phyloP scores from a whole-genome alignment of 768 basidiomycete species.

The Boletus rex-veris region DNA sequence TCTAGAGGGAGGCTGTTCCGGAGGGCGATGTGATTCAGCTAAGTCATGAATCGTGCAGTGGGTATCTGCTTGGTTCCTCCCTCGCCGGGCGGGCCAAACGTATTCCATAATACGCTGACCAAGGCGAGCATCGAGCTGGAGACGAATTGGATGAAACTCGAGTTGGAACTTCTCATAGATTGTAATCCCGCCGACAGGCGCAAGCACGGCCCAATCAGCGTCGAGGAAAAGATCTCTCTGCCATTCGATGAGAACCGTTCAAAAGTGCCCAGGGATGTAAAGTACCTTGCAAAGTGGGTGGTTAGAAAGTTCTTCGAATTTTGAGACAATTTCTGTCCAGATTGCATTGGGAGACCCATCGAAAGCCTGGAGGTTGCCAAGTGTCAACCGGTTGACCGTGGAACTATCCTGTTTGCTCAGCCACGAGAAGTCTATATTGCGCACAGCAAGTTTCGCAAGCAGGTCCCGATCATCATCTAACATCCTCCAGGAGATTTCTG shows the following conservation, averaged over 20 bases:
- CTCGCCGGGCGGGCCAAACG: conserved; percentile 68
- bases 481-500: conserved; percentile 92
- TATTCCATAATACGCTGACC: conserved; percentile 85
- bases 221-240: conserved; percentile 72
- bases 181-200: conserved; percentile 90
- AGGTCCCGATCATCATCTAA: conserved; percentile 67
- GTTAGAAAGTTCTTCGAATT: conserved; percentile 64
- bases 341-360: conserved; percentile 79
- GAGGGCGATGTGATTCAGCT: conserved; percentile 20
- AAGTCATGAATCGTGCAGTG: background rate
- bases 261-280: background rate
- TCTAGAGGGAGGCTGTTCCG: conserved; percentile 28
- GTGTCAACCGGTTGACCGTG: conserved; percentile 68
- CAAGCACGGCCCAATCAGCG: conserved; percentile 78
- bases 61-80: conserved; percentile 14
- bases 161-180: conserved; percentile 83
- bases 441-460: conserved; percentile 82
- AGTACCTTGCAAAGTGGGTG: conserved; percentile 70
- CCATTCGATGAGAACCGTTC: conserved; percentile 8
- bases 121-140: conserved; percentile 82
- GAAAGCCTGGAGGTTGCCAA: conserved; percentile 79
- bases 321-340: conserved; percentile 86
- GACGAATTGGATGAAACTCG: conserved; percentile 77
- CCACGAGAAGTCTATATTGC: conserved; percentile 77
- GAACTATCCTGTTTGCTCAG: conserved; percentile 85